These are phyloP conservation scores for Herpetomonas samuelpessoai DNA, from an alignment of 208 protist genomes.

Conservation along the genomic window DNA sequence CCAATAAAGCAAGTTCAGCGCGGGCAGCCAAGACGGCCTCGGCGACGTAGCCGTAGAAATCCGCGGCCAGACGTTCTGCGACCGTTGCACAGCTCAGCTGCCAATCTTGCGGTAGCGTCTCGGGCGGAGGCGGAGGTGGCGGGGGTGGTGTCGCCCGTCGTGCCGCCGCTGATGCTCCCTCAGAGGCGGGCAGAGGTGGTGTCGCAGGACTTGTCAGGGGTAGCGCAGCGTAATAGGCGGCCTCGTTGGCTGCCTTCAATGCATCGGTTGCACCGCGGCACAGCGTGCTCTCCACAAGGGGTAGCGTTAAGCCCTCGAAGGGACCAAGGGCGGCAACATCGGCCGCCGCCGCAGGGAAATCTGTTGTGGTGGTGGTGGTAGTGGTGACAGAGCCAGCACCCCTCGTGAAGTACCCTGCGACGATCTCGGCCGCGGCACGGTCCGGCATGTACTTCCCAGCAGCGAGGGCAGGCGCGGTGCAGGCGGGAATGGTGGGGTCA, in stretches of 20 bases:
- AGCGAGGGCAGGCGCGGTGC: background rate
- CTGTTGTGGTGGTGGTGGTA: background rate
- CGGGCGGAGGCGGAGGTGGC: background rate
- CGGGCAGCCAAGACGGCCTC: constrained; percentile 8
- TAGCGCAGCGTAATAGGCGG: background rate
- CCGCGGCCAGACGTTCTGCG: constrained; percentile 20
- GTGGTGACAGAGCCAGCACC: background rate
- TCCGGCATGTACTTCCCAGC: constrained; percentile 4
- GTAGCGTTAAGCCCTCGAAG: background rate
- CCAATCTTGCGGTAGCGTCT: background rate
- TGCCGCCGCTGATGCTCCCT: too few species aligned
- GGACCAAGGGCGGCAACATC: background rate
- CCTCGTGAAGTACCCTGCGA: background rate
- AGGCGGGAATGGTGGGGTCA: constrained; percentile 3
- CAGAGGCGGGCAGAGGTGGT: background rate
- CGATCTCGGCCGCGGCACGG: background rate
- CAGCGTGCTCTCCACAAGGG: background rate
- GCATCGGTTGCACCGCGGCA: background rate
- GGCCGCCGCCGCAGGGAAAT: background rate
- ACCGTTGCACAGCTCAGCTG: constrained; percentile 2
- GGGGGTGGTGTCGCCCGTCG: too few species aligned
- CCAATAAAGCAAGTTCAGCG: constrained; percentile 14
- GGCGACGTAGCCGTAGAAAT: constrained; percentile 17
- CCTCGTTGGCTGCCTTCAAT: background rate
- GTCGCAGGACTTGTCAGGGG: background rate